Percentiles rank a stretch among this genome's conserved stretches.
Evolutionary conservation across 345 rosid species (phyloP).

Genomic region (Linum tenue): DNA sequence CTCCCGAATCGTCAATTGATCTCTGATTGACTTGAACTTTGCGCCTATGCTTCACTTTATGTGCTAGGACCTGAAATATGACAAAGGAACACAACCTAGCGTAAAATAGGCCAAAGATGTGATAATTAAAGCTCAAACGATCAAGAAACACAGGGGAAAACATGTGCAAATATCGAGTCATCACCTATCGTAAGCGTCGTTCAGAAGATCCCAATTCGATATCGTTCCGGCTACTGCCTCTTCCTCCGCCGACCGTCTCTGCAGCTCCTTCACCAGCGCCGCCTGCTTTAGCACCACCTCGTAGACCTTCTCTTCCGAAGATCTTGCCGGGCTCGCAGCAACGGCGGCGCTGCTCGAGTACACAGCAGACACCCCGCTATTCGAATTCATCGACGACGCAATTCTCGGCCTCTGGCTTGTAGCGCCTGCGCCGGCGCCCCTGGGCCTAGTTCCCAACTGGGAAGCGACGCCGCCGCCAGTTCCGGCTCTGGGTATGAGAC

Average conservation of each 20-base stretch:
- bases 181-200: constrained; percentile 43
- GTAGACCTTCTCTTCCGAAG: constrained; percentile 43
- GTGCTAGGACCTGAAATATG: no score
- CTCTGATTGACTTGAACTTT: no score
- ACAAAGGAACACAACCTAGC: no score
- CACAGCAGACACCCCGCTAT: constrained; percentile 16
- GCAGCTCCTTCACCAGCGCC: constrained; percentile 35
- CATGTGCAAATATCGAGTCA: no score
- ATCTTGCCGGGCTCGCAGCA: constrained; percentile 27
- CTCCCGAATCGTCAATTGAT: no score
- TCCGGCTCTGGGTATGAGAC: constrained; percentile 12
- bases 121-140: no score
- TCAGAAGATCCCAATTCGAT: constrained; percentile 27
- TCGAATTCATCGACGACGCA: constrained; percentile 9
- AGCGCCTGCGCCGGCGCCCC: not conserved
- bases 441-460: not conserved
- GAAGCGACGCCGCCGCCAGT: no score
- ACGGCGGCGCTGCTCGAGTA: constrained; percentile 18
- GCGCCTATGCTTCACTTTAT: no score
- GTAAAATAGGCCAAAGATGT: no score
- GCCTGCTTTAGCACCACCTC: constrained; percentile 51
- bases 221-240: constrained; percentile 18
- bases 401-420: constrained; percentile 3
- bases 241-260: constrained; percentile 5
- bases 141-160: no score